Evolutionary conservation across 2,329 filamentous ascomycete genomes (phyloP).

Genomic region (Fusarium lateritium): DNA sequence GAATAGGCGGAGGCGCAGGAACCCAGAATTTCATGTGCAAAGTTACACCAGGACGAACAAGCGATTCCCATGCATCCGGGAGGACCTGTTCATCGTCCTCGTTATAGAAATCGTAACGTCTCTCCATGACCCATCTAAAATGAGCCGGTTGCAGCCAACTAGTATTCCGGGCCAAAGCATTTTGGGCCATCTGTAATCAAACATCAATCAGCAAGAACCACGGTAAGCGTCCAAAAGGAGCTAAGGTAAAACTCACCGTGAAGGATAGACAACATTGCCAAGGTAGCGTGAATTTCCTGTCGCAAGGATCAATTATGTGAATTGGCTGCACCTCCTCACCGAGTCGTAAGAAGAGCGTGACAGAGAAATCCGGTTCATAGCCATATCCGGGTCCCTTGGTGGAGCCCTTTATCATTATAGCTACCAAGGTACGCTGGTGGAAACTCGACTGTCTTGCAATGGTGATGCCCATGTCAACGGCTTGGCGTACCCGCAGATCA

Average conservation of each 20-base stretch:
- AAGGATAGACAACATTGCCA: background rate
- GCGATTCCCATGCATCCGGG: background rate
- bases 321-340: background rate
- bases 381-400: background rate
- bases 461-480: background rate
- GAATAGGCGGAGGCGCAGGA: background rate
- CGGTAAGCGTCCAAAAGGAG: background rate
- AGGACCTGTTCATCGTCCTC: background rate
- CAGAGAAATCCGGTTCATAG: slow-evolving; percentile 3
- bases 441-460: background rate
- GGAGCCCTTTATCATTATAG: background rate
- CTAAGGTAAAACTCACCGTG: background rate
- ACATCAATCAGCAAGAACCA: background rate
- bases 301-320: background rate
- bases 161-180: background rate
- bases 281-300: background rate
- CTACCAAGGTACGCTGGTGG: slow-evolving; percentile 2
- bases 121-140: background rate
- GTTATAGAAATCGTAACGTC: background rate
- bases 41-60: slow-evolving; percentile 11
- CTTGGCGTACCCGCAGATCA: background rate
- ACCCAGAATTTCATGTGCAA: background rate
- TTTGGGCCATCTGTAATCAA: background rate
- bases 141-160: background rate
- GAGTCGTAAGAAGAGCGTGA: slow-evolving; percentile 3